Evolutionary conservation across 306 rosid genomes (phyloP).

Genomic region (Vachellia collinsii): DNA sequence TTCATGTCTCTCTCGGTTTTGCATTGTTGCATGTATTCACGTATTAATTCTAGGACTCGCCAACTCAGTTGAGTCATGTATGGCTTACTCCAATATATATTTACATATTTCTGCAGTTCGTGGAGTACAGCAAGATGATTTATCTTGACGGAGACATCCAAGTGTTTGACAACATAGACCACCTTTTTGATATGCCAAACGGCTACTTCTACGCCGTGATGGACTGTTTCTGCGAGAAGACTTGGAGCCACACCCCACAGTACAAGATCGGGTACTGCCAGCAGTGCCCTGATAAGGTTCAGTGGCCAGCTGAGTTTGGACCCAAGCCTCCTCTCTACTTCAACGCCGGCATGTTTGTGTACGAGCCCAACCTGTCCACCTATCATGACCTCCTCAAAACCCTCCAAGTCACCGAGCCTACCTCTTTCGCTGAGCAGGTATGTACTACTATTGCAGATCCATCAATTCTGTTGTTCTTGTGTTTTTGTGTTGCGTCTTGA

Average conservation of each 20-base stretch:
- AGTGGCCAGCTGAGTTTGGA: constrained; percentile 62
- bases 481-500: background rate
- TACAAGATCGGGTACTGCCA: constrained; percentile 70
- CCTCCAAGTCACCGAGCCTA: constrained; percentile 50
- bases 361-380: constrained; percentile 53
- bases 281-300: constrained; percentile 70
- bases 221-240: constrained; percentile 85
- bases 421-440: constrained; percentile 87
- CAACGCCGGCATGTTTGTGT: constrained; percentile 87
- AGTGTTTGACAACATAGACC: constrained; percentile 72
- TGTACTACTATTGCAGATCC: background rate
- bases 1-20: background rate
- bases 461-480: background rate
- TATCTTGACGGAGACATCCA: constrained; percentile 83
- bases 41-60: background rate
- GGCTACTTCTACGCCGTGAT: constrained; percentile 66
- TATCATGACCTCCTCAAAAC: constrained; percentile 58
- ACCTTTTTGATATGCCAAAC: constrained; percentile 61
- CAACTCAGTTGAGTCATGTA: too few relatives aligned
- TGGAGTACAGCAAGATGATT: constrained; percentile 77
- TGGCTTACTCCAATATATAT: too few relatives aligned
- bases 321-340: constrained; percentile 77
- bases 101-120: constrained; percentile 49
- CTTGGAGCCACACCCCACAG: constrained; percentile 71
- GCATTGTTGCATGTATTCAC: constrained; percentile 34